These are phyloP conservation scores for Penicillium sp. DNA, from an alignment of 2,329 filamentous ascomycete genomes.

Conservation along the genomic window DNA sequence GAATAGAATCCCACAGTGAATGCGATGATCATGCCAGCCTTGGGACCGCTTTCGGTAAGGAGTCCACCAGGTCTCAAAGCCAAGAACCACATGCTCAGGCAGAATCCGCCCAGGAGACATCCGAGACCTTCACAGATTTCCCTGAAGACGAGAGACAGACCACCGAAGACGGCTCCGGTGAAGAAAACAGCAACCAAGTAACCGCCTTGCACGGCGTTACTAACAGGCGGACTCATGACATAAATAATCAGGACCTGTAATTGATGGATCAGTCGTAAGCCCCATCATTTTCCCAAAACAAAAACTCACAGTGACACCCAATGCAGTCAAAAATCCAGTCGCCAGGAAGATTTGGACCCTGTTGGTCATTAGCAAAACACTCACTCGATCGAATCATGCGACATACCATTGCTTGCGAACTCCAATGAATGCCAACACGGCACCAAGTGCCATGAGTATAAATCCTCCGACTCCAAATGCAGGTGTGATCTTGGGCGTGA, in stretches of 20 bases:
- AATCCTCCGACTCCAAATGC: conserved; percentile 77
- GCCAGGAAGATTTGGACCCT: conserved; percentile 77
- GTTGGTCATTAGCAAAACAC: conserved; percentile 16
- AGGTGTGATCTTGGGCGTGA: conserved; percentile 74
- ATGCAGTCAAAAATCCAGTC: conserved; percentile 68
- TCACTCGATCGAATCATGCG: background rate
- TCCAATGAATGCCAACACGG: conserved; percentile 71
- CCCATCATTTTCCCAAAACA: background rate
- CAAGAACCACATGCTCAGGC: conserved; percentile 86
- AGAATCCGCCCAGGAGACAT: conserved; percentile 84
- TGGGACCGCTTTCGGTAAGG: conserved; percentile 62
- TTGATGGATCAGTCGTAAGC: background rate
- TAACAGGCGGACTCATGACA: conserved; percentile 78
- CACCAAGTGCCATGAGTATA: conserved; percentile 72
- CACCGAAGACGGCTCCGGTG: conserved; percentile 74
- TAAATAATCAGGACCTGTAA: conserved; percentile 73
- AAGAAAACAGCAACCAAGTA: conserved; percentile 78
- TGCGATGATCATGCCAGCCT: conserved; percentile 72
- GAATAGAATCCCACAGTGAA: conserved; percentile 69
- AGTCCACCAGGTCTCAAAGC: conserved; percentile 75
- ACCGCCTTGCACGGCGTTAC: conserved; percentile 75
- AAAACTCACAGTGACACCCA: conserved; percentile 66
- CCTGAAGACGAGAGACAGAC: conserved; percentile 72
- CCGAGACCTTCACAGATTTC: conserved; percentile 84
- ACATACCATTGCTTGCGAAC: conserved; percentile 72